Evolutionary conservation across 75 land plant species (phyloP).

Genomic region (Pinus albicaulis): DNA sequence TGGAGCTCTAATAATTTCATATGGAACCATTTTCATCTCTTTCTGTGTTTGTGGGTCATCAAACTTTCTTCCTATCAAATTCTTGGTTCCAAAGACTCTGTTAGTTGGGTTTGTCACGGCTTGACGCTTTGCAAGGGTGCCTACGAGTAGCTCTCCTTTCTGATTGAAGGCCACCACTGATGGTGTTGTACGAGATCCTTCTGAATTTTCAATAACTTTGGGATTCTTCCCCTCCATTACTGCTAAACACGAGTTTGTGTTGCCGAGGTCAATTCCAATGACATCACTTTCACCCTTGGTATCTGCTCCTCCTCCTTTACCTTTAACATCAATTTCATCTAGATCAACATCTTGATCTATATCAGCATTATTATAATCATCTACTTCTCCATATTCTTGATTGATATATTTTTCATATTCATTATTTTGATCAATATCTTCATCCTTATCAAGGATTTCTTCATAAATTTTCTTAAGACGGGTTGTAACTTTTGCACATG

Average conservation of each 20-base stretch:
- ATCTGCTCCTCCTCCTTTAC: too few relatives aligned
- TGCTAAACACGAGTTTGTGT: conserved; percentile 46
- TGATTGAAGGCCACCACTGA: conserved; percentile 63
- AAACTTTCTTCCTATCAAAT: conserved; percentile 62
- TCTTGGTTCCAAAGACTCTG: conserved; percentile 63
- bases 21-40: conserved; percentile 76
- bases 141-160: conserved; percentile 59
- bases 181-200: conserved; percentile 66
- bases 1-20: conserved; percentile 55
- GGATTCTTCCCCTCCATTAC: conserved; percentile 72
- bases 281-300: too few relatives aligned
- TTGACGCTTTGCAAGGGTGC: conserved; percentile 55
- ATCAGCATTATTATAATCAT: too few relatives aligned
- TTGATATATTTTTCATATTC: too few relatives aligned
- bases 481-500: too few relatives aligned
- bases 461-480: too few relatives aligned
- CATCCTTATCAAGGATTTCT: too few relatives aligned
- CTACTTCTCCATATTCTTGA: too few relatives aligned
- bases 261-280: conserved; percentile 55
- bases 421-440: too few relatives aligned
- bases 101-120: conserved; percentile 67
- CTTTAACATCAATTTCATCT: too few relatives aligned
- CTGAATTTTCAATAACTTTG: conserved; percentile 64
- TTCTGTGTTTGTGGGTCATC: conserved; percentile 71
- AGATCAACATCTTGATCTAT: too few relatives aligned